A percentile compares a stretch with the other conserved stretches of the same genome.
Evolutionary conservation across 2,329 filamentous ascomycete genomes (phyloP).

Genomic region (Phyllosticta citrichinensis): DNA sequence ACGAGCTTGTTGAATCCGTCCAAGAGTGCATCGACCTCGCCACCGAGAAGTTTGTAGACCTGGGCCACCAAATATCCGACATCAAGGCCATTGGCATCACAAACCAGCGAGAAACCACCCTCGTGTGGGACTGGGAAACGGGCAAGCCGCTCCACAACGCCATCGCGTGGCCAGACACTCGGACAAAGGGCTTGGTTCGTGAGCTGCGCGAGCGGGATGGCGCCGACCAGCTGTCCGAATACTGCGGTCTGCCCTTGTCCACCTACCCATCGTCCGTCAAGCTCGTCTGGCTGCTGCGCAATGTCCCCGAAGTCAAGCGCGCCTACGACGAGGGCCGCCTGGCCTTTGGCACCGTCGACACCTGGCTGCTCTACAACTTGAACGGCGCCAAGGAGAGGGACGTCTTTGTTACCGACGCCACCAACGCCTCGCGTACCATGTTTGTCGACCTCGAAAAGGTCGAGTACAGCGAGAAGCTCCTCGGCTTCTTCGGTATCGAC

Average conservation of each 20-base stretch:
- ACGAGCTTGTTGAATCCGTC: slow-evolving; percentile 65
- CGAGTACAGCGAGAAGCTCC: slow-evolving; percentile 66
- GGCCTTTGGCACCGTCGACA: slow-evolving; percentile 79
- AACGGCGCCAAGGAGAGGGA: slow-evolving; percentile 61
- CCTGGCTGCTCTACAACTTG: slow-evolving; percentile 78
- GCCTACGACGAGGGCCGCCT: slow-evolving; percentile 69
- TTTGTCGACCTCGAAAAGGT: slow-evolving; percentile 81
- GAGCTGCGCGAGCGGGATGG: slow-evolving; percentile 60
- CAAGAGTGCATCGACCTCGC: slow-evolving; percentile 71
- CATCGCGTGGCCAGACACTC: slow-evolving; percentile 83
- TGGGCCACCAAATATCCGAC: slow-evolving; percentile 56
- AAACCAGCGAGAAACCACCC: slow-evolving; percentile 80
- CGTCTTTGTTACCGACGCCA: slow-evolving; percentile 73
- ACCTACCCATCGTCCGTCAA: slow-evolving; percentile 86
- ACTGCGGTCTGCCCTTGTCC: slow-evolving; percentile 74
- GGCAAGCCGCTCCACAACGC: slow-evolving; percentile 76
- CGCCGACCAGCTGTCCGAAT: slow-evolving; percentile 57
- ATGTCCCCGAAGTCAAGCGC: slow-evolving; percentile 57
- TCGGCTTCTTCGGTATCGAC: slow-evolving; percentile 73
- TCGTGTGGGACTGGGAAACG: slow-evolving; percentile 74
- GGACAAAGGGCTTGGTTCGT: slow-evolving; percentile 64
- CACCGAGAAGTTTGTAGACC: slow-evolving; percentile 57
- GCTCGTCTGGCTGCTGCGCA: slow-evolving; percentile 69
- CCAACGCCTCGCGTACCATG: slow-evolving; percentile 86
- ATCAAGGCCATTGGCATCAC: slow-evolving; percentile 78